Evolutionary conservation across 192 early-diverging fungal species (phyloP).

Genomic region (Funneliformis mosseae): DNA sequence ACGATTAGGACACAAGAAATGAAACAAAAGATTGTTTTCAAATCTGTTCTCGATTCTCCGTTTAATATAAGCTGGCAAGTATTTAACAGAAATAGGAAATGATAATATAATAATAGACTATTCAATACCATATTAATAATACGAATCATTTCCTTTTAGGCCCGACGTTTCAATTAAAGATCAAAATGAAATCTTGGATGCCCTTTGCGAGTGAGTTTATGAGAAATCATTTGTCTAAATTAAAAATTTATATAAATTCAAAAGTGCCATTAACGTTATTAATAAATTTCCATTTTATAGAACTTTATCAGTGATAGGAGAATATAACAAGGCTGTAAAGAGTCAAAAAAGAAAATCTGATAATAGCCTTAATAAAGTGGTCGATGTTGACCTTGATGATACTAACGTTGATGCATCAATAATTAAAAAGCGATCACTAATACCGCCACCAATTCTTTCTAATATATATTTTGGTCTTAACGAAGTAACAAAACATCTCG

Average conservation of each 20-base stretch:
- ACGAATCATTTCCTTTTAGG: neutral
- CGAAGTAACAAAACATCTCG: conserved; percentile 23
- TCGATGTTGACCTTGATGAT: neutral
- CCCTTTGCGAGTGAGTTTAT: conserved; percentile 16
- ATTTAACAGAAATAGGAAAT: neutral
- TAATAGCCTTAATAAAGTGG: neutral
- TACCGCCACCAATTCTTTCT: neutral
- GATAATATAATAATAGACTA: no score
- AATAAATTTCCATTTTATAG: neutral
- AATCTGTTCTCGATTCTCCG: conserved; percentile 28
- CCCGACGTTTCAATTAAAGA: neutral
- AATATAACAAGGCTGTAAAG: neutral
- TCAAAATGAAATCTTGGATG: conserved; percentile 24
- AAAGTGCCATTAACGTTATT: neutral
- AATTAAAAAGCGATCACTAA: neutral
- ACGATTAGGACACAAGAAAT: neutral
- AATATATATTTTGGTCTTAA: conserved; percentile 24
- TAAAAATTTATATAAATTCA: no score
- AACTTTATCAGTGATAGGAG: neutral
- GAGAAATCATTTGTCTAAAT: neutral
- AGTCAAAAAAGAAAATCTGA: neutral
- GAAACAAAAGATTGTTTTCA: conserved; percentile 27
- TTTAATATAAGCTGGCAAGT: conserved; percentile 24
- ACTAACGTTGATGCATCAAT: neutral
- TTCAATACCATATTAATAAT: neutral